Conservation (phyloP, 331 rosid genomes). For the Telfairia occidentalis region DNA sequence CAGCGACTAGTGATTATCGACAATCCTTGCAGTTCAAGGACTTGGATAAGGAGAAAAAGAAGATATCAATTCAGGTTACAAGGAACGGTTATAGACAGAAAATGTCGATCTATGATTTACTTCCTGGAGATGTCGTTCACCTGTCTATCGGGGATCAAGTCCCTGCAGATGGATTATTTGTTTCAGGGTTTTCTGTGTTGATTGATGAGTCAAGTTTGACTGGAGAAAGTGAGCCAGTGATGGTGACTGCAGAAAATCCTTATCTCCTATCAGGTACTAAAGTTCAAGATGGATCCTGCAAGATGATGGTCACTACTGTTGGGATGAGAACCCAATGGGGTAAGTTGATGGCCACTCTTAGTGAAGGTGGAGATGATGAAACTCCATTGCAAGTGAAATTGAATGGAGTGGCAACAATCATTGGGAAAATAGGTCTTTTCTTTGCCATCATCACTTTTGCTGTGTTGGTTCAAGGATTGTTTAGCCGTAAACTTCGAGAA, state of each 20-base stretch:
- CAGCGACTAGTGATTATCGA: constrained; percentile 90
- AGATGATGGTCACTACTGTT: constrained; percentile 81
- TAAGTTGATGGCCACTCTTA: constrained; percentile 86
- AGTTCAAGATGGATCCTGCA: constrained; percentile 93
- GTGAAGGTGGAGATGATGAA: constrained; percentile 95
- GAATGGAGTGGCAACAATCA: constrained; percentile 93
- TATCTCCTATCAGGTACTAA: constrained; percentile 91
- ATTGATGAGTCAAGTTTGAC: constrained; percentile 92
- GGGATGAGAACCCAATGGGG: constrained; percentile 99
- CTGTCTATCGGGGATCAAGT: constrained; percentile 90
- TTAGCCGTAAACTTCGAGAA: constrained; percentile 42
- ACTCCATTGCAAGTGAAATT: constrained; percentile 92
- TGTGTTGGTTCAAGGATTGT: constrained; percentile 66
- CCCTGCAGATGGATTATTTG: constrained; percentile 86
- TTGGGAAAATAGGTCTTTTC: constrained; percentile 86
- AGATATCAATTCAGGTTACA: constrained; percentile 77
- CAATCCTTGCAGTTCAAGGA: constrained; percentile 92
- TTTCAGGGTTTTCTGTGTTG: constrained; percentile 73
- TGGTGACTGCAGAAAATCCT: constrained; percentile 60
- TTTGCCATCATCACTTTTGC: constrained; percentile 78
- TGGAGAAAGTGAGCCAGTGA: constrained; percentile 90
- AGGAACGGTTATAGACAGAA: constrained; percentile 86
- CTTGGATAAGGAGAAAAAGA: constrained; percentile 94
- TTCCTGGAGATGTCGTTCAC: constrained; percentile 90
- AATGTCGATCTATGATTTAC: constrained; percentile 84